Conservation (phyloP, 139 green algal genomes). For the Chlorella ohadii region DNA sequence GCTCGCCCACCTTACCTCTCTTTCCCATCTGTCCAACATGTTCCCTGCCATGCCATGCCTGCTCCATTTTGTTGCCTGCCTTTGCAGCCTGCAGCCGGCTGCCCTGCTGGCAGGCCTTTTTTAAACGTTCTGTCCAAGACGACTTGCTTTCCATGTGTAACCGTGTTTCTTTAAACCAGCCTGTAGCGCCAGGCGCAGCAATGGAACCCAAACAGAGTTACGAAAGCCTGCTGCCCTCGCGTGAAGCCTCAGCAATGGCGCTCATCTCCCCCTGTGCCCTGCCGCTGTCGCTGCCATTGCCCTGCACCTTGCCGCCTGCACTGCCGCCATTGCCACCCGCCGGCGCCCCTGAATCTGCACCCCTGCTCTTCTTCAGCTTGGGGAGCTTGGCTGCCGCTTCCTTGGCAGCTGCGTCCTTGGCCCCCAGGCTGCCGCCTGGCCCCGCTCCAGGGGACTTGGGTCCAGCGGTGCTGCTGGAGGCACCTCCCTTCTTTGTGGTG, state of each 20-base stretch:
- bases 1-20: background rate
- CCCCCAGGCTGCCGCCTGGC: background rate
- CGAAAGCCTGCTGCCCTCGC: constrained; percentile 15
- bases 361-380: constrained; percentile 17
- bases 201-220: too few relatives aligned
- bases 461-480: too few relatives aligned
- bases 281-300: background rate
- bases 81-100: too few relatives aligned
- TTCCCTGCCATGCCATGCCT: background rate
- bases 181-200: too few relatives aligned
- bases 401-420: constrained; percentile 18
- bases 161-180: too few relatives aligned
- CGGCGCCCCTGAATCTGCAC: background rate
- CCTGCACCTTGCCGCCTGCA: background rate
- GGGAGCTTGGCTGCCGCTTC: constrained; percentile 10
- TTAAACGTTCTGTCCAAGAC: too few relatives aligned
- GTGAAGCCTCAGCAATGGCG: constrained; percentile 12
- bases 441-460: background rate
- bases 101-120: background rate
- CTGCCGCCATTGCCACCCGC: background rate
- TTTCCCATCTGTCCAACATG: background rate
- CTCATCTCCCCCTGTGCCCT: background rate
- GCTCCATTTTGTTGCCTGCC: background rate
- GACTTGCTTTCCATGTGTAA: too few relatives aligned
- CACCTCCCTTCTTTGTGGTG: background rate